These are phyloP conservation scores for Hibiscus trionum DNA, from an alignment of 345 rosid genomes.

Conservation along the genomic window DNA sequence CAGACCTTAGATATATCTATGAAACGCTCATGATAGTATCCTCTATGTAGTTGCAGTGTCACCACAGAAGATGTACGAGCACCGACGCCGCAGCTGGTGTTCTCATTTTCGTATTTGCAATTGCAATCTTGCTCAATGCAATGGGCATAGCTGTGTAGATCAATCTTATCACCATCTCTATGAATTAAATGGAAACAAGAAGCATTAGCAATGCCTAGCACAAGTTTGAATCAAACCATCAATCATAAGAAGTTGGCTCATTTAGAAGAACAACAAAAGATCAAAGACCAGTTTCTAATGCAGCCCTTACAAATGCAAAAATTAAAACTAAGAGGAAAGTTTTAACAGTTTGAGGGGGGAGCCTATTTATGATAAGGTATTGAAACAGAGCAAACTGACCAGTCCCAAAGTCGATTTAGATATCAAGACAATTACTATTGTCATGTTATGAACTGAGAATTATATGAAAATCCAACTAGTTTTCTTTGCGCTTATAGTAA, in stretches of 20 bases:
- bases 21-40: constrained; percentile 71
- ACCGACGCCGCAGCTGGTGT: background rate
- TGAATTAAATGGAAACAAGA: background rate
- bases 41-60: constrained; percentile 52
- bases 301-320: background rate
- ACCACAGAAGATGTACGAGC: constrained; percentile 29
- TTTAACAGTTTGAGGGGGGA: background rate
- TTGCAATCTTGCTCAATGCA: constrained; percentile 53
- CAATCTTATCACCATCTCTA: constrained; percentile 64
- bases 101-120: constrained; percentile 42
- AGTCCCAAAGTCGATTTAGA: background rate
- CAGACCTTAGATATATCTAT: constrained; percentile 46
- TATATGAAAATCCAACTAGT: background rate
- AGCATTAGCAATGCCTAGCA: background rate
- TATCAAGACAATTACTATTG: background rate
- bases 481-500: background rate
- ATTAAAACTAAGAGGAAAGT: background rate
- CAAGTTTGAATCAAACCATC: background rate
- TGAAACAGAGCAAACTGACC: background rate
- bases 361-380: background rate
- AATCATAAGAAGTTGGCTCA: background rate
- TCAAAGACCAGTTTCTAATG: background rate
- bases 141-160: constrained; percentile 33
- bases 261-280: background rate
- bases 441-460: background rate